Evolutionary conservation across 345 rosid species (phyloP), one percentile per base, ranked within the genome.

Genomic region (Crucihimalaya himalaica): DNA sequence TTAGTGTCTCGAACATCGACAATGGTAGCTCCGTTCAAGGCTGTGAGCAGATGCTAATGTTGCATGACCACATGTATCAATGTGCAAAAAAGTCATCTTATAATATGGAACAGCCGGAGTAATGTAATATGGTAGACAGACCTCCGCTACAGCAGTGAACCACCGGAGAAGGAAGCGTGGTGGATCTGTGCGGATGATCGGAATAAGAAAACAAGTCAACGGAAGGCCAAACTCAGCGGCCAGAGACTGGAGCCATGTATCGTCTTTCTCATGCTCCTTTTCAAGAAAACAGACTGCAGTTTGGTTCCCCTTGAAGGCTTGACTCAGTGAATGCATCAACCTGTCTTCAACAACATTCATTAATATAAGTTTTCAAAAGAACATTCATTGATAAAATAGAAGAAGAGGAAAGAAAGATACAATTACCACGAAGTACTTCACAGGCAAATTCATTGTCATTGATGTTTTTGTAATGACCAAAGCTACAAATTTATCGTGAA

Each of bases 31-130:
- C 83, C 83, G 5, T 76, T 70, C 66, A 90, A 68, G 63, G 92
- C 89, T 18, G 45, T 93, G 89, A 2, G 98, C 84, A 55, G 97
- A 87, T 43, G 96, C 97, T 50, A 93, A 70, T 3, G 95, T 93
- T 58, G 85, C 98, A 72, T 90, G 98, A 46, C 91, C 95, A 46
- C 97, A 85, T 10, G 90, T 85, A 2, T 74, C 31, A n/a, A 86
- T 82, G 93, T 93, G 23, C 45, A 52, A 13, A 13, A 11, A 6
- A 14, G 14, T 14, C 16, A 40, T 40, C 5, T 14, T n/a, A 45
- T 6, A 45, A n/a, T 5, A 45, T 45, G 50, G 9, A 45, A 45
- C 9, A 2, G 8, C n/a, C 19, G 19, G 18, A 42, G 8, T 5
- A 42, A 6, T 37, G 2, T n/a, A 15, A n/a, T 39, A 40, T 45